Evolutionary conservation across 2,329 filamentous ascomycete genomes (phyloP).

Genomic region (Lasiodiplodia sp.): DNA sequence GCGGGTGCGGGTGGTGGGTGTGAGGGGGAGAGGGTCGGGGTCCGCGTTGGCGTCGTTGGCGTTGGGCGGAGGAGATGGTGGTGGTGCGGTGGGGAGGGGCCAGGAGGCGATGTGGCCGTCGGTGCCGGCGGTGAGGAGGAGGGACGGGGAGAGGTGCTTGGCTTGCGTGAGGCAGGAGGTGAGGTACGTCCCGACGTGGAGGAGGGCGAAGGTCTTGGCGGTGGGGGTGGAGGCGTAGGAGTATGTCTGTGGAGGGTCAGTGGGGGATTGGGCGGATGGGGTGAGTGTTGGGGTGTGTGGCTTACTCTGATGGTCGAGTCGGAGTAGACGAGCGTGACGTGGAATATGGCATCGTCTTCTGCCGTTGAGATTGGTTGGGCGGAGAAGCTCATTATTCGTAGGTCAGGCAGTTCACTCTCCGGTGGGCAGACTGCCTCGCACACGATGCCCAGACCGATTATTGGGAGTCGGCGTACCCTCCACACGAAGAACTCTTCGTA

Average conservation of each 20-base stretch:
- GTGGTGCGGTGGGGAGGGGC: slow-evolving; percentile 47
- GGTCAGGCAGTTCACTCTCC: slow-evolving; percentile 65
- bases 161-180: slow-evolving; percentile 74
- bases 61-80: neutral
- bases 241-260: slow-evolving; percentile 51
- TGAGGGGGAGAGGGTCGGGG: neutral
- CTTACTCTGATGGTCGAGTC: slow-evolving; percentile 76
- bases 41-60: neutral
- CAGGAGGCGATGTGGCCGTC: slow-evolving; percentile 78
- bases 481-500: slow-evolving; percentile 91
- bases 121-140: slow-evolving; percentile 75
- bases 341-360: slow-evolving; percentile 48
- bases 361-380: slow-evolving; percentile 44
- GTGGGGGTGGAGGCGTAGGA: slow-evolving; percentile 40
- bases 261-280: neutral
- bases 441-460: slow-evolving; percentile 60
- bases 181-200: slow-evolving; percentile 52
- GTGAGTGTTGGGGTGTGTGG: neutral
- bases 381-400: slow-evolving; percentile 84
- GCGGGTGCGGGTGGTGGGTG: slow-evolving; percentile 43
- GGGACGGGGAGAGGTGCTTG: slow-evolving; percentile 45
- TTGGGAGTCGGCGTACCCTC: slow-evolving; percentile 66
- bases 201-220: slow-evolving; percentile 44
- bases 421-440: slow-evolving; percentile 60
- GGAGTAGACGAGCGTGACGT: slow-evolving; percentile 78